phyloP scores from a whole-genome alignment of 1,139 yeast species.

The Tardiomyces digboiensis region DNA sequence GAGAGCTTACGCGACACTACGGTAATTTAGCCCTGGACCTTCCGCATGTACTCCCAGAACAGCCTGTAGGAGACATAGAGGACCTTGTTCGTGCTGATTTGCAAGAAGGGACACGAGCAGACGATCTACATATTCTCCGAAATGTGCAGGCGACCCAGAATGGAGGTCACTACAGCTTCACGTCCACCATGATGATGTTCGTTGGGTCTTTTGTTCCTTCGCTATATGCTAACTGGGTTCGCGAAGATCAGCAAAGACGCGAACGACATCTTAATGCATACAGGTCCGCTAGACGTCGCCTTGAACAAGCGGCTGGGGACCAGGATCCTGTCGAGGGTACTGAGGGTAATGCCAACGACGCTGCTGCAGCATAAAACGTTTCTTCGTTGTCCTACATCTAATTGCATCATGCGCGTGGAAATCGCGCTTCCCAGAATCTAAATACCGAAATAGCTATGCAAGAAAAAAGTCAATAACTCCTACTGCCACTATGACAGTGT shows the following conservation, averaged over 20 bases:
- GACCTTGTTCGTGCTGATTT: background rate
- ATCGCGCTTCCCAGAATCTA: too few relatives aligned
- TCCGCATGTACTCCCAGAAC: background rate
- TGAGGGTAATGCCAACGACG: too few relatives aligned
- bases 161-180: background rate
- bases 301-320: background rate
- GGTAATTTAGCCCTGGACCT: background rate
- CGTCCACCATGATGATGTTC: background rate
- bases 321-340: background rate
- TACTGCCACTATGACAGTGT: too few relatives aligned
- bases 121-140: background rate
- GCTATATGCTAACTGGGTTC: background rate
- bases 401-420: too few relatives aligned
- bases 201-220: background rate
- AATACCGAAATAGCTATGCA: too few relatives aligned
- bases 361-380: too few relatives aligned
- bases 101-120: background rate
- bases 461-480: too few relatives aligned
- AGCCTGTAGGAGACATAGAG: background rate
- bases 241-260: constrained; percentile 1
- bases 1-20: background rate
- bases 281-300: background rate
- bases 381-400: too few relatives aligned
- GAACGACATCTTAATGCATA: background rate
- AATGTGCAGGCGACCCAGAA: background rate